These are phyloP conservation scores for Gentiana dahurica DNA, from an alignment of 257 asterid species.

Conservation along the genomic window DNA sequence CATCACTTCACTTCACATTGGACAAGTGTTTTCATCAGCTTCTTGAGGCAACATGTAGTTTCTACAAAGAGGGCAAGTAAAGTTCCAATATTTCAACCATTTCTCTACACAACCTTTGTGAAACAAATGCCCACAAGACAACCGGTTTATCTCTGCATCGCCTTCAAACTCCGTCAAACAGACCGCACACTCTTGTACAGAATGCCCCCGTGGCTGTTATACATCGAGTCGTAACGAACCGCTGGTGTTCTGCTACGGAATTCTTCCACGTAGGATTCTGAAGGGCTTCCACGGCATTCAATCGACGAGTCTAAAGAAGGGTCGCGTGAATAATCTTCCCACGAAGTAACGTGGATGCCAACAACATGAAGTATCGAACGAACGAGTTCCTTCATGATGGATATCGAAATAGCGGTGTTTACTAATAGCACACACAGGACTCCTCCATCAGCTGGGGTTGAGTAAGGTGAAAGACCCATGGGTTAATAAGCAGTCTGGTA, in stretches of 20 bases:
- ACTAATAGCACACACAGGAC: conserved; percentile 72
- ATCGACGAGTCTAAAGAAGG: conserved; percentile 31
- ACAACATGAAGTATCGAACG: conserved; percentile 58
- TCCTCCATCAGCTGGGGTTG: conserved; percentile 79
- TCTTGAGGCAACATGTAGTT: conserved; percentile 61
- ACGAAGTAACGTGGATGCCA: conserved; percentile 59
- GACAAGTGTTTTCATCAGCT: conserved; percentile 54
- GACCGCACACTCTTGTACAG: conserved; percentile 57
- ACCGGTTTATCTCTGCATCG: conserved; percentile 56
- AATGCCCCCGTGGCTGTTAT: conserved; percentile 12
- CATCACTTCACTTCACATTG: conserved; percentile 40
- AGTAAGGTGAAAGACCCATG: conserved; percentile 84
- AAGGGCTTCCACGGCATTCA: conserved; percentile 37
- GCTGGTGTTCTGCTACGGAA: conserved; percentile 57
- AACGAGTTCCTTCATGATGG: conserved; percentile 60
- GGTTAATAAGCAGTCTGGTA: conserved; percentile 3
- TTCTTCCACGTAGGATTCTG: conserved; percentile 71
- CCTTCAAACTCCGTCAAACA: conserved; percentile 63
- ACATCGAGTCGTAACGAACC: conserved; percentile 42
- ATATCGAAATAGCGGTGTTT: conserved; percentile 76
- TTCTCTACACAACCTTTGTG: conserved; percentile 67
- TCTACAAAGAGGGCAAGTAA: conserved; percentile 91
- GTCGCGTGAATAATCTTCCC: conserved; percentile 49
- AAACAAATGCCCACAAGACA: conserved; percentile 76
- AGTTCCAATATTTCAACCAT: conserved; percentile 76